phyloP scores from a whole-genome alignment of 1,139 yeast species.

The Nakaseomyces nivariensis region DNA sequence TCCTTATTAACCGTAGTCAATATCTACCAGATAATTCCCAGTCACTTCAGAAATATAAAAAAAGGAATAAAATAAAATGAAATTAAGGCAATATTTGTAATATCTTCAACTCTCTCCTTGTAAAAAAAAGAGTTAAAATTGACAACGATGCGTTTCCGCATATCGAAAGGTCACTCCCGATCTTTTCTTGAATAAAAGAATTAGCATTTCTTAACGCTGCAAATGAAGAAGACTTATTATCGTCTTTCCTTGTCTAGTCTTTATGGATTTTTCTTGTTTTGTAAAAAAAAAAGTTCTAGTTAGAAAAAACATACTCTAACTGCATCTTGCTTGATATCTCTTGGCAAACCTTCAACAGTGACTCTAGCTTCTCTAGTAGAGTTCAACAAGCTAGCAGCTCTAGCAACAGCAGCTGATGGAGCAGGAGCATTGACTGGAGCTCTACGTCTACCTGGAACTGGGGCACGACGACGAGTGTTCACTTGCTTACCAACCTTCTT shows the following conservation, averaged over 20 bases:
- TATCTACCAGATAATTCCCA: neutral
- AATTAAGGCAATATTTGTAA: neutral
- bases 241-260: neutral
- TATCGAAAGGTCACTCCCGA: too few relatives aligned
- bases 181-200: too few relatives aligned
- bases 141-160: too few relatives aligned
- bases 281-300: neutral
- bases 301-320: constrained; percentile 59
- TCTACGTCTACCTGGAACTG: constrained; percentile 20
- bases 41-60: neutral
- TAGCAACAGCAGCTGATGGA: constrained; percentile 32
- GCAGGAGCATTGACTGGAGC: constrained; percentile 13
- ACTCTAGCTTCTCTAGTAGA: constrained; percentile 61
- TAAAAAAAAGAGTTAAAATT: too few relatives aligned
- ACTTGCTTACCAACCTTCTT: constrained; percentile 26
- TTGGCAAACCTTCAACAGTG: constrained; percentile 68
- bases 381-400: constrained; percentile 38
- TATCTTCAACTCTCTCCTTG: neutral
- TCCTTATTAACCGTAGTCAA: neutral
- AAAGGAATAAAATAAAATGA: neutral
- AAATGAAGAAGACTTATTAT: too few relatives aligned
- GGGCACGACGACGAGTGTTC: constrained; percentile 19
- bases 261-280: neutral
- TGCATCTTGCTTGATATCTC: constrained; percentile 66
- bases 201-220: too few relatives aligned